Percentiles rank a stretch among this genome's conserved stretches.
phyloP scores from a whole-genome alignment of 2,329 filamentous ascomycete species.

The Sarocladium kiliense region DNA sequence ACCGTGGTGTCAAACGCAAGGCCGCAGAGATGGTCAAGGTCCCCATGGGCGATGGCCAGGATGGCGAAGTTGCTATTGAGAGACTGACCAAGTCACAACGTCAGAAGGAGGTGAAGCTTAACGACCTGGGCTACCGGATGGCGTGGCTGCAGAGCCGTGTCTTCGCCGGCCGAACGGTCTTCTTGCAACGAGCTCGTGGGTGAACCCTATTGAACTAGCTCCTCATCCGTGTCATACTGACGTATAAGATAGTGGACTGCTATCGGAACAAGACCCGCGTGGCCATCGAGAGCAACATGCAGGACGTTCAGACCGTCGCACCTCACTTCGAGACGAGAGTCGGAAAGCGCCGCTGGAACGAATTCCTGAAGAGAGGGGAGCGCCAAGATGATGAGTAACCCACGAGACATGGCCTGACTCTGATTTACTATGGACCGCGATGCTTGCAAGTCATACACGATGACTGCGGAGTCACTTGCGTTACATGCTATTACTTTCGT shows the following conservation, averaged over 20 bases:
- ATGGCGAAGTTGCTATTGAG: conserved; percentile 70
- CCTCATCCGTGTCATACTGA: neutral
- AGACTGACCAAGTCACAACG: conserved; percentile 64
- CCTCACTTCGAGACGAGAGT: conserved; percentile 85
- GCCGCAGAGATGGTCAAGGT: conserved; percentile 51
- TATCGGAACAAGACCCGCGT: conserved; percentile 89
- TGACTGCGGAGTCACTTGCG: neutral
- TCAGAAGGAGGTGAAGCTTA: conserved; percentile 81
- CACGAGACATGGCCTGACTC: neutral
- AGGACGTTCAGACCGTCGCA: conserved; percentile 67
- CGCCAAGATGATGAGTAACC: conserved; percentile 21
- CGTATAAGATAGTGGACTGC: conserved; percentile 77
- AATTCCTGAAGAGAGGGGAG: conserved; percentile 38
- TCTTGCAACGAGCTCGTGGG: conserved; percentile 87
- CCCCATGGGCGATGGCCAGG: conserved; percentile 61
- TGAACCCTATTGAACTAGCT: conserved; percentile 20
- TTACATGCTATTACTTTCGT: neutral
- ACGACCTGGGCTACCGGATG: conserved; percentile 92
- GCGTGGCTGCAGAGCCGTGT: conserved; percentile 93
- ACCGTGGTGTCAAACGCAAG: conserved; percentile 16
- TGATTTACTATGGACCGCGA: neutral
- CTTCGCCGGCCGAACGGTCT: conserved; percentile 80
- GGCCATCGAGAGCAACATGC: conserved; percentile 72
- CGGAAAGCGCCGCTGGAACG: conserved; percentile 73
- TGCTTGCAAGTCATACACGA: neutral